These are phyloP conservation scores for Pichia phayaonensis DNA, from an alignment of 805 yeast genomes.

Conservation along the genomic window DNA sequence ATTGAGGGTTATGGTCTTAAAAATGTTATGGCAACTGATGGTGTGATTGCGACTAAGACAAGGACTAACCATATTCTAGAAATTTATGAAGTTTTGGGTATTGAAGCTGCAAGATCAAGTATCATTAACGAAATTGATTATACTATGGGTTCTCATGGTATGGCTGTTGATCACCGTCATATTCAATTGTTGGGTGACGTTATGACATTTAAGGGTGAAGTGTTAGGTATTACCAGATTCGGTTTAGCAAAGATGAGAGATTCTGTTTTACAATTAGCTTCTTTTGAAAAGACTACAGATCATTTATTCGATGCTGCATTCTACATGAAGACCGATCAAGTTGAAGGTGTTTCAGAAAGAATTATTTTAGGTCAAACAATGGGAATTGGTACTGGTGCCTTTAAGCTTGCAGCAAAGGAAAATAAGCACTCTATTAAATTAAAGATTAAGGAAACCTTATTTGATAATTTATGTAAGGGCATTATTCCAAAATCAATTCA, in stretches of 20 bases:
- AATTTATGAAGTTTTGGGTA: constrained; percentile 83
- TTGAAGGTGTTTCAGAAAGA: constrained; percentile 97
- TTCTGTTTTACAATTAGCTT: constrained; percentile 91
- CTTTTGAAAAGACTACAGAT: constrained; percentile 97
- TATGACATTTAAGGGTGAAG: constrained; percentile 98
- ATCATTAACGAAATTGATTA: constrained; percentile 92
- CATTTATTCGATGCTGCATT: constrained; percentile 97
- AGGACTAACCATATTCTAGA: constrained; percentile 89
- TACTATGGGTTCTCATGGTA: constrained; percentile 98
- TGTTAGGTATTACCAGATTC: constrained; percentile 94
- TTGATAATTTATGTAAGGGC: constrained; percentile 36
- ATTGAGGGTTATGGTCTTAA: constrained; percentile 98
- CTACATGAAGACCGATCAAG: constrained; percentile 90
- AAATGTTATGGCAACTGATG: constrained; percentile 96
- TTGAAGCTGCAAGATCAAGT: constrained; percentile 93
- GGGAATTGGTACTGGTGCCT: constrained; percentile 96
- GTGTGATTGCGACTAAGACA: constrained; percentile 84
- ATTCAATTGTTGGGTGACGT: constrained; percentile 96
- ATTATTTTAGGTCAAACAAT: constrained; percentile 96
- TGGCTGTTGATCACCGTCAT: constrained; percentile 99
- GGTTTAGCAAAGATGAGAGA: constrained; percentile 98
- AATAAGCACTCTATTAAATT: constrained; percentile 26
- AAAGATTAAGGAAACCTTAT: constrained; percentile 37
- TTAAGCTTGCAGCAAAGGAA: constrained; percentile 67
- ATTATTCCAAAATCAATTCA: constrained; percentile 14